phyloP scores from a whole-genome alignment of 2,329 filamentous ascomycete genomes.

The Nemania sp. region DNA sequence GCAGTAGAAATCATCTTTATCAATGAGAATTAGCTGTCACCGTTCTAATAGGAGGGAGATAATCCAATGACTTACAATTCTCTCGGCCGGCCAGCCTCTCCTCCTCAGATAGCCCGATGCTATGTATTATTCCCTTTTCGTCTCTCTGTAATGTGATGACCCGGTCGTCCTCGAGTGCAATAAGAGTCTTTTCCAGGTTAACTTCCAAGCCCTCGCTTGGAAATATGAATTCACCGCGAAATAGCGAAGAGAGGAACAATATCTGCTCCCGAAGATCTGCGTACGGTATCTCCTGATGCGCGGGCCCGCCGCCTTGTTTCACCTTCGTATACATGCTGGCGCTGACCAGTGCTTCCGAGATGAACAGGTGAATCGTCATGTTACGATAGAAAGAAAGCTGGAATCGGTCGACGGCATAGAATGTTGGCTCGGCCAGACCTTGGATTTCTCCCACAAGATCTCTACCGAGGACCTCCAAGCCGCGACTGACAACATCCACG shows the following conservation, averaged over 20 bases:
- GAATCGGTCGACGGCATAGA: slow-evolving; percentile 93
- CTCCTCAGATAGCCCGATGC: slow-evolving; percentile 72
- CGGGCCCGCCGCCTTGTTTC: slow-evolving; percentile 85
- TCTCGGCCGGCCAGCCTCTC: slow-evolving; percentile 82
- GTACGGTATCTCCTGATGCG: slow-evolving; percentile 78
- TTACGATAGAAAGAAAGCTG: slow-evolving; percentile 98
- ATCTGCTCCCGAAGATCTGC: slow-evolving; percentile 76
- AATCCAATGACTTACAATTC: slow-evolving; percentile 57
- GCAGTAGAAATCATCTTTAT: slow-evolving; percentile 83
- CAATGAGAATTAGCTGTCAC: neutral
- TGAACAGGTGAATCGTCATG: slow-evolving; percentile 98
- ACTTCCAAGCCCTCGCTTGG: slow-evolving; percentile 78
- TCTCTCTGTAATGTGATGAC: slow-evolving; percentile 71
- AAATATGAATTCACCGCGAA: slow-evolving; percentile 97
- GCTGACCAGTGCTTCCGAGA: slow-evolving; percentile 87
- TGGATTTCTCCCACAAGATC: slow-evolving; percentile 81
- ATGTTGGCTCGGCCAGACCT: slow-evolving; percentile 86
- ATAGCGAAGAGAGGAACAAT: slow-evolving; percentile 86
- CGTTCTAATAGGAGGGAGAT: neutral
- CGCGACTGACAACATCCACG: slow-evolving; percentile 81
- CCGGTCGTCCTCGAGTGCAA: slow-evolving; percentile 74
- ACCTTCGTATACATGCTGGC: slow-evolving; percentile 88
- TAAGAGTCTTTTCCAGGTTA: slow-evolving; percentile 81
- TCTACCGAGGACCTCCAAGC: slow-evolving; percentile 87
- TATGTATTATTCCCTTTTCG: slow-evolving; percentile 58